phyloP scores from a whole-genome alignment of 2,329 filamentous ascomycete species.

The Sporothrix luriei region DNA sequence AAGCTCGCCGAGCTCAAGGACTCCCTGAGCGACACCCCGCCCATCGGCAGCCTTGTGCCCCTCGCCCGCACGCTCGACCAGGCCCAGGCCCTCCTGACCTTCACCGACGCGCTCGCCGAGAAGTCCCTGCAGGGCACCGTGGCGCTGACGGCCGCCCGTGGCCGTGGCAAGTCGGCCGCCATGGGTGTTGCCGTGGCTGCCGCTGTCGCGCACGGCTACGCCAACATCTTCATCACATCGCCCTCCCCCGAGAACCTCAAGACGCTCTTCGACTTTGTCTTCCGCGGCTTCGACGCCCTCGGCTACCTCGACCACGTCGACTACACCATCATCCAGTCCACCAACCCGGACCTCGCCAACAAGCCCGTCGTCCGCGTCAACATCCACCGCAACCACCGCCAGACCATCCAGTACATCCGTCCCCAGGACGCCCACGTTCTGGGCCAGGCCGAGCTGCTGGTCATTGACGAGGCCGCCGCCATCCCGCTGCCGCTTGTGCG shows the following conservation, averaged over 20 bases:
- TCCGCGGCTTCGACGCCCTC: conserved; percentile 95
- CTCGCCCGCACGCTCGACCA: conserved; percentile 92
- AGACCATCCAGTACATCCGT: conserved; percentile 98
- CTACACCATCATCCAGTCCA: conserved; percentile 97
- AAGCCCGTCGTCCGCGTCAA: conserved; percentile 98
- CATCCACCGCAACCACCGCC: conserved; percentile 88
- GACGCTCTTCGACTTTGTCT: conserved; percentile 96
- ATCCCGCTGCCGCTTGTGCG: conserved; percentile 90
- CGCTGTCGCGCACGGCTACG: conserved; percentile 93
- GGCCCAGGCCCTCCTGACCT: conserved; percentile 93
- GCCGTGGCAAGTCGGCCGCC: conserved; percentile 94
- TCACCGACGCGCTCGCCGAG: conserved; percentile 93
- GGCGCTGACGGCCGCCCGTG: conserved; percentile 87
- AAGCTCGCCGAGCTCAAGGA: conserved; percentile 89
- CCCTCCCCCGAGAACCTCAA: conserved; percentile 98
- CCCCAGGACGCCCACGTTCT: conserved; percentile 94
- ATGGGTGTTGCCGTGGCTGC: conserved; percentile 92
- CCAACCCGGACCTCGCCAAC: conserved; percentile 91
- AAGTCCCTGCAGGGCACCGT: conserved; percentile 95
- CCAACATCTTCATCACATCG: conserved; percentile 98
- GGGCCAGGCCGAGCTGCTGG: conserved; percentile 90
- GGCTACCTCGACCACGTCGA: conserved; percentile 94
- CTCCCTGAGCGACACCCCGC: conserved; percentile 78
- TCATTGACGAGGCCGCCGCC: conserved; percentile 96
- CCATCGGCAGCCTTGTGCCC: conserved; percentile 79